Base-by-base conservation (phyloP, 2,329 filamentous ascomycete genomes). In the Paramyrothecium sp. region DNA sequence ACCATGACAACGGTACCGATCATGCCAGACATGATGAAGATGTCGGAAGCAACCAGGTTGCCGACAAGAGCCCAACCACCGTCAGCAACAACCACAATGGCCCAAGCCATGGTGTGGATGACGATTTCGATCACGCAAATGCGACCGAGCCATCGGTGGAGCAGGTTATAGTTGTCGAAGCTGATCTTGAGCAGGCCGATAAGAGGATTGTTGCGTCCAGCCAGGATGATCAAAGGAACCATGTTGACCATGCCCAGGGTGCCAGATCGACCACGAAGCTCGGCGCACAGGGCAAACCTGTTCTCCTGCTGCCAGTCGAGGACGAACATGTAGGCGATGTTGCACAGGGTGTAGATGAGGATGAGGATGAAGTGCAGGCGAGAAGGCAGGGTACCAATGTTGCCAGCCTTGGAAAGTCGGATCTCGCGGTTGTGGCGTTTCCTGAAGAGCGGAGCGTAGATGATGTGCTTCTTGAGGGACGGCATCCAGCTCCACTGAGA, bases 151-250 rank as follows among this genome's bases (percentile, higher is more conserved):
- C 91, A 95, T 62, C 91, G 74, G 60, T 79, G 76, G n/a, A 79
- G 66, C 10, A 79, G 86, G 71, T 98, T 98, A 81, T 96, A 98
- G 1, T 93, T 96, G 73, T 98, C 95, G 76, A 97, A 99, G 72
- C 91, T 94, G 71, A 98, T 89, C 65, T 89, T 86, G 57, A 98
- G 82, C 34, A 96, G 73, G 3, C 80, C 73, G 68, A 98, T 97
- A 52, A 97, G 80, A 10, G 92, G 91, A 76, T 98, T 99, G 79
- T 98, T 98, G 70, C 95, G 89, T 38, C 92, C 88, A 13, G 93
- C 92, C 57, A 98, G 85, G 62, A 98, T 84, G 67, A 98, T 83
- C 30, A 97, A 86, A 5, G 95, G 93, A 33, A 99, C 86, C 85
- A 98, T 90, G 76, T 97, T 99, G 67, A 96, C 84, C 12, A 92